A percentile compares a stretch with the other conserved stretches of the same genome.
phyloP scores from a whole-genome alignment of 1,139 yeast genomes.

The Martiniozyma asiatica region DNA sequence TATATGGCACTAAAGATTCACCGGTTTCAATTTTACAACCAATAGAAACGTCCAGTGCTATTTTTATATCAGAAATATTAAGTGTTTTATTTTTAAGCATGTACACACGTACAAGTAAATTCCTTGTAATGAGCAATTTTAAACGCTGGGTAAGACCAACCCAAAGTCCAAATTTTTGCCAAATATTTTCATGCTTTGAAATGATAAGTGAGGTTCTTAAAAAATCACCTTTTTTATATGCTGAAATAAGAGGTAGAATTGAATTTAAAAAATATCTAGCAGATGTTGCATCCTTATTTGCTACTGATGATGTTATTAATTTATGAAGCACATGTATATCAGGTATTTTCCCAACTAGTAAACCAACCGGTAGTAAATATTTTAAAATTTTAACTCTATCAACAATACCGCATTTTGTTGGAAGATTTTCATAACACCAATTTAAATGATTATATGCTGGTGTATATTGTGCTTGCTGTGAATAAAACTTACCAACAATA shows the following conservation, averaged over 20 bases:
- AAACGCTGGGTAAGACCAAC: constrained; percentile 30
- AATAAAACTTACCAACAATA: constrained; percentile 53
- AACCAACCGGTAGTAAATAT: constrained; percentile 44
- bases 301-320: constrained; percentile 9
- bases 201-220: constrained; percentile 25
- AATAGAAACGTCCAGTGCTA: no score
- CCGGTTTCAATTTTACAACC: no score
- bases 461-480: constrained; percentile 46
- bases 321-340: constrained; percentile 22
- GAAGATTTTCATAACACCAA: constrained; percentile 48
- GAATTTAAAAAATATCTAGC: constrained; percentile 21
- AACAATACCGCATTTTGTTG: constrained; percentile 25
- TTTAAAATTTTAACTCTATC: constrained; percentile 26
- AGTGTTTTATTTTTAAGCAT: no score
- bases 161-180: constrained; percentile 28
- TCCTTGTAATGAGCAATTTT: constrained; percentile 34
- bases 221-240: constrained; percentile 32
- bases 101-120: constrained; percentile 30
- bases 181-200: constrained; percentile 24
- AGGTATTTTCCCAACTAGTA: constrained; percentile 42
- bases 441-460: constrained; percentile 46
- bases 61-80: no score
- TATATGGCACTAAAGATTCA: no score
- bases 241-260: constrained; percentile 27
- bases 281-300: constrained; percentile 2